phyloP scores from a whole-genome alignment of 768 basidiomycete species.

The Porphyrellus cyaneotinctus region DNA sequence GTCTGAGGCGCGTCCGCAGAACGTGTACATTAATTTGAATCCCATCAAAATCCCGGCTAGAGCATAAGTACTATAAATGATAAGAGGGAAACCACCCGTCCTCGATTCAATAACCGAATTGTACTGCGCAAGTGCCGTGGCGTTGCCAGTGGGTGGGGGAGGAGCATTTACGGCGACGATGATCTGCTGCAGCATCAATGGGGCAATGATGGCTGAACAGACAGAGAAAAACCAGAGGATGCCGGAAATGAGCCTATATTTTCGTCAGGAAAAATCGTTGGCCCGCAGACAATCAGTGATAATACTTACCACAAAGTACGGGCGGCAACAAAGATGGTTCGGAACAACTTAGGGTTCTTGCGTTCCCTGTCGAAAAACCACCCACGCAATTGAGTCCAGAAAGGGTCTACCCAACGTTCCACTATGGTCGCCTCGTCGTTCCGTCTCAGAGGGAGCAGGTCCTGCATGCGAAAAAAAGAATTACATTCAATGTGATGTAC shows the following conservation, averaged over 20 bases:
- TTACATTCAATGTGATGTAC: slow-evolving; percentile 20
- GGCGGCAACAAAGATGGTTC: slow-evolving; percentile 16
- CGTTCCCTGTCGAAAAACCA: slow-evolving; percentile 17
- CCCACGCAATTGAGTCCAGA: slow-evolving; percentile 21
- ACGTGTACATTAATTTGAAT: slow-evolving; percentile 22
- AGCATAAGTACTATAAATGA: slow-evolving; percentile 23
- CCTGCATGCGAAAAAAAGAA: slow-evolving; percentile 14
- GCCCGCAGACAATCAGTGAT: neutral
- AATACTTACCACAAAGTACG: slow-evolving; percentile 13
- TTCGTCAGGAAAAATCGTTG: neutral
- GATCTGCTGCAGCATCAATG: slow-evolving; percentile 27
- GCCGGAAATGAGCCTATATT: slow-evolving; percentile 22
- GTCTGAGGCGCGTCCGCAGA: slow-evolving; percentile 29
- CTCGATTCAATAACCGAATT: slow-evolving; percentile 14
- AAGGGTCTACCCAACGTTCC: slow-evolving; percentile 23
- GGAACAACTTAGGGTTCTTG: slow-evolving; percentile 17
- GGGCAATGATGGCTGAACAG: slow-evolving; percentile 19
- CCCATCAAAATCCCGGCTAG: slow-evolving; percentile 23
- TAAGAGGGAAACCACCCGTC: slow-evolving; percentile 31
- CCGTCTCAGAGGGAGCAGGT: slow-evolving; percentile 24
- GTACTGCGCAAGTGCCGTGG: slow-evolving; percentile 21
- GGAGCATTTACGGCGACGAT: slow-evolving; percentile 23
- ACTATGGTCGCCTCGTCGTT: slow-evolving; percentile 23
- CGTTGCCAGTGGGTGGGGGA: slow-evolving; percentile 15
- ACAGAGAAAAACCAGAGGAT: slow-evolving; percentile 30